These are phyloP conservation scores for Yamadazyma takamatsuzukensis DNA, from an alignment of 805 yeast species.

Conservation along the genomic window DNA sequence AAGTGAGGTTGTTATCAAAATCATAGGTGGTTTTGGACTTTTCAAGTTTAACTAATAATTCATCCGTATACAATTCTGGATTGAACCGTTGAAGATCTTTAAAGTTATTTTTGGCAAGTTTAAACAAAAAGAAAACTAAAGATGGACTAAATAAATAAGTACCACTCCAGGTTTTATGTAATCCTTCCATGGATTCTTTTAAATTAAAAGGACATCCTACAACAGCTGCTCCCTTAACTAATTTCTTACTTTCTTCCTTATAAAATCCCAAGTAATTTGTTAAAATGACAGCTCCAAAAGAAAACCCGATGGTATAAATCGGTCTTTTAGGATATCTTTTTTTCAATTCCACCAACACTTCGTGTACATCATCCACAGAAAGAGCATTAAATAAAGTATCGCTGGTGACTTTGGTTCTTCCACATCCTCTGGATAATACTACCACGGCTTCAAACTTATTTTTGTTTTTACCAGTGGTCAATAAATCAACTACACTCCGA, in stretches of 20 bases:
- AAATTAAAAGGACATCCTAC: slow-evolving; percentile 79
- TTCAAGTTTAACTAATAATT: slow-evolving; percentile 13
- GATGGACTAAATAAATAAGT: slow-evolving; percentile 31
- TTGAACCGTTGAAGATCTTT: slow-evolving; percentile 22
- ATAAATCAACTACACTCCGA: slow-evolving; percentile 49
- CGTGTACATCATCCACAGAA: slow-evolving; percentile 68
- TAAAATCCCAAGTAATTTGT: slow-evolving; percentile 72
- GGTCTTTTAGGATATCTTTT: slow-evolving; percentile 55
- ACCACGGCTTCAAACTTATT: slow-evolving; percentile 62
- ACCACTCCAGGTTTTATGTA: slow-evolving; percentile 39
- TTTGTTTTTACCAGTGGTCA: slow-evolving; percentile 26
- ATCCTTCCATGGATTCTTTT: slow-evolving; percentile 40
- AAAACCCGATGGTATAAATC: slow-evolving; percentile 69
- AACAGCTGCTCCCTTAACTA: slow-evolving; percentile 46
- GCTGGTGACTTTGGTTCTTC: slow-evolving; percentile 62
- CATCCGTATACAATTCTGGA: slow-evolving; percentile 26
- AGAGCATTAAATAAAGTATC: slow-evolving; percentile 68
- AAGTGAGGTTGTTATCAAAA: slow-evolving; percentile 66
- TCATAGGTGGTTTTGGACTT: slow-evolving; percentile 39
- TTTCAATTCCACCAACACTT: slow-evolving; percentile 49
- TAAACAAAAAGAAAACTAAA: slow-evolving; percentile 27
- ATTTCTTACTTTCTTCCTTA: slow-evolving; percentile 33
- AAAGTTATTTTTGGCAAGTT: slow-evolving; percentile 33
- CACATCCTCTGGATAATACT: slow-evolving; percentile 74
- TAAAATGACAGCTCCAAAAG: slow-evolving; percentile 73